Evolutionary conservation across 1,284 basidiomycete species (phyloP).

Genomic region (Chondrostereum purpureum): DNA sequence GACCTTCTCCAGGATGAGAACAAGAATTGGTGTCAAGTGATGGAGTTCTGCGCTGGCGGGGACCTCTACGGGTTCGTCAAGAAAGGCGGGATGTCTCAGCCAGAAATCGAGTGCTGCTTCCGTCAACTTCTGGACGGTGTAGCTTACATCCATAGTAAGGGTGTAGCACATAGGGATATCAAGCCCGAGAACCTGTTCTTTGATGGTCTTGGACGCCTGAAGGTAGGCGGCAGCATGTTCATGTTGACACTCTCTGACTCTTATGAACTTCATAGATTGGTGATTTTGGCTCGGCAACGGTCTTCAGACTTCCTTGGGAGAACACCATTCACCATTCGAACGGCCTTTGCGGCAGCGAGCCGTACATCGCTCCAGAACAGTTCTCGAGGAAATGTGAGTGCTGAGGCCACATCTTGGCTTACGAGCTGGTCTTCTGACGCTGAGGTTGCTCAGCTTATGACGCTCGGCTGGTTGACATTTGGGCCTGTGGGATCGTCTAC

Average conservation of each 20-base stretch:
- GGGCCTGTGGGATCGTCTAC: constrained; percentile 96
- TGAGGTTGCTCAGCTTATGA: constrained; percentile 73
- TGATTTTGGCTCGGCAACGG: constrained; percentile 98
- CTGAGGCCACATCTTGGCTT: constrained; percentile 19
- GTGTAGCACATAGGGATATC: constrained; percentile 96
- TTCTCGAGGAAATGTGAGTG: constrained; percentile 91
- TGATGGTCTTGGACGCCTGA: constrained; percentile 88
- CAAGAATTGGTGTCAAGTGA: constrained; percentile 97
- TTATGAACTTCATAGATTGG: constrained; percentile 66
- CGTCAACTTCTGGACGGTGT: constrained; percentile 92
- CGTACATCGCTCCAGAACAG: constrained; percentile 98
- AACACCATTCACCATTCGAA: constrained; percentile 94
- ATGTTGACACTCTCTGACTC: background rate
- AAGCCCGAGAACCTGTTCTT: constrained; percentile 98
- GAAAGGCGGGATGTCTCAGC: constrained; percentile 90
- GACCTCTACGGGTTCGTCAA: constrained; percentile 98
- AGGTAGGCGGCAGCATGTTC: too few species aligned
- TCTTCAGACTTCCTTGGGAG: constrained; percentile 98
- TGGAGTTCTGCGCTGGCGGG: constrained; percentile 98
- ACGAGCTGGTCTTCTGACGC: constrained; percentile 7
- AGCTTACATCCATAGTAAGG: constrained; percentile 88
- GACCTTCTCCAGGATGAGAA: constrained; percentile 97
- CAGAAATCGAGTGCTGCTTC: constrained; percentile 96
- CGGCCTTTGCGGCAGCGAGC: constrained; percentile 94
- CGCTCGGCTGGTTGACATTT: constrained; percentile 93